Evolutionary conservation across 805 yeast species (phyloP).

Genomic region (Kuraishia floccosa): DNA sequence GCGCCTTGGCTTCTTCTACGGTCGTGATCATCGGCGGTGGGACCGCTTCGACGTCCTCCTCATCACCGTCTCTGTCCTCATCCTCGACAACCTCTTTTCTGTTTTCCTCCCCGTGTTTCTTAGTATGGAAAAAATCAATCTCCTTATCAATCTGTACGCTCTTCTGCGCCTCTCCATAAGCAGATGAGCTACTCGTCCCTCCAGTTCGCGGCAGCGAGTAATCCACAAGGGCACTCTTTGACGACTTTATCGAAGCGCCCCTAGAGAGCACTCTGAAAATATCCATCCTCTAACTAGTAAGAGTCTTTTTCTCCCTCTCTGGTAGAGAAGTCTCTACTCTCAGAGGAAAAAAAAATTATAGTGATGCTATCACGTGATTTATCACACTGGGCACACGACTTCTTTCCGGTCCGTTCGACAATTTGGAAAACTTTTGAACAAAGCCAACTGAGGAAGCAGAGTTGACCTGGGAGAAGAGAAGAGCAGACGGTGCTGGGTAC

Average conservation of each 20-base stretch:
- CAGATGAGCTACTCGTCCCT: no score
- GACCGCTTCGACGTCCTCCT: constrained; percentile 17
- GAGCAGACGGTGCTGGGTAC: no score
- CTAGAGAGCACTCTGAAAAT: constrained; percentile 75
- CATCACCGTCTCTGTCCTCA: constrained; percentile 15
- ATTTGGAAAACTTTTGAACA: no score
- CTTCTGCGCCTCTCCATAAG: constrained; percentile 25
- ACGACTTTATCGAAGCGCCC: constrained; percentile 71
- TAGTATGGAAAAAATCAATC: constrained; percentile 72
- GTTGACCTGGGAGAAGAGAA: no score
- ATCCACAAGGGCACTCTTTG: constrained; percentile 31
- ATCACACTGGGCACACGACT: no score
- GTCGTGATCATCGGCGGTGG: constrained; percentile 30
- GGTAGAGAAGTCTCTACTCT: neutral
- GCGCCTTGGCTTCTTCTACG: constrained; percentile 44
- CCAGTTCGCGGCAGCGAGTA: constrained; percentile 26
- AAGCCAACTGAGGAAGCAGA: no score
- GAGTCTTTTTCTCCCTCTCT: no score
- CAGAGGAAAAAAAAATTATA: no score
- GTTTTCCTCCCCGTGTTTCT: constrained; percentile 18
- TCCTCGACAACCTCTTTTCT: constrained; percentile 14
- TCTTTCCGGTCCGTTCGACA: no score
- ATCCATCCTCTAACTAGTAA: constrained; percentile 56
- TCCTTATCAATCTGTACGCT: constrained; percentile 53
- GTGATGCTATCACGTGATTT: no score